A percentile compares a stretch with the other conserved stretches of the same genome.
Conservation (phyloP, 2,329 filamentous ascomycete species). For the Onygena corvina region DNA sequence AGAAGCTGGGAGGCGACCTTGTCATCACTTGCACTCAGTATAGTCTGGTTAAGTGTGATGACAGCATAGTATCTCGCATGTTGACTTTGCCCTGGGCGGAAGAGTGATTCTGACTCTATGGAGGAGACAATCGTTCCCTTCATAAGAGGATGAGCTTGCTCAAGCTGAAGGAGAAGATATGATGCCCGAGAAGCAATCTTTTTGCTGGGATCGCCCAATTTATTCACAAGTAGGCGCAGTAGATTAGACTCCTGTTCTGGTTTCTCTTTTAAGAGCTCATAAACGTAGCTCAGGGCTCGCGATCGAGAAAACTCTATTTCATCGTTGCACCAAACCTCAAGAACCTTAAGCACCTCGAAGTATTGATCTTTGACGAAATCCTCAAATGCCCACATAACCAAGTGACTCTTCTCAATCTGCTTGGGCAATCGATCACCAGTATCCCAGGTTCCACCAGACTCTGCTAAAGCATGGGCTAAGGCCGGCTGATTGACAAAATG, state of each 20-base stretch:
- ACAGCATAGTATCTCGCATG: slow-evolving; percentile 92
- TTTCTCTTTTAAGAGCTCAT: slow-evolving; percentile 82
- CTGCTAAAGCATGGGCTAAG: slow-evolving; percentile 58
- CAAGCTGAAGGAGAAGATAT: slow-evolving; percentile 81
- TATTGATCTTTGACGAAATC: slow-evolving; percentile 91
- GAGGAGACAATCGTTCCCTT: slow-evolving; percentile 73
- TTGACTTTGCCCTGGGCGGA: slow-evolving; percentile 73
- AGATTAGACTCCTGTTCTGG: slow-evolving; percentile 95
- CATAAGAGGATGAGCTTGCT: slow-evolving; percentile 85
- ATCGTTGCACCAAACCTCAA: slow-evolving; percentile 88
- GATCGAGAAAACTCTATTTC: slow-evolving; percentile 89
- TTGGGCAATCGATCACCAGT: slow-evolving; percentile 59
- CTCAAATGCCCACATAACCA: slow-evolving; percentile 84
- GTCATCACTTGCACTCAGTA: slow-evolving; percentile 73
- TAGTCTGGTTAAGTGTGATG: slow-evolving; percentile 94
- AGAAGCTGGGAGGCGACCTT: slow-evolving; percentile 67
- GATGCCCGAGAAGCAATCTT: slow-evolving; percentile 92
- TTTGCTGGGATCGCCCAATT: slow-evolving; percentile 85
- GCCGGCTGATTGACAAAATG: slow-evolving; percentile 69
- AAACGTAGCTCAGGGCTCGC: slow-evolving; percentile 80
- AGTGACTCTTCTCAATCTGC: slow-evolving; percentile 59
- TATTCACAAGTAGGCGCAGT: slow-evolving; percentile 82
- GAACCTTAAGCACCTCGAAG: slow-evolving; percentile 81
- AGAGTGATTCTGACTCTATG: slow-evolving; percentile 77
- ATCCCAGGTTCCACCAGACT: slow-evolving; percentile 52